Conservation (phyloP, 2,329 filamentous ascomycete genomes). For the Herpotrichia juniperi region DNA sequence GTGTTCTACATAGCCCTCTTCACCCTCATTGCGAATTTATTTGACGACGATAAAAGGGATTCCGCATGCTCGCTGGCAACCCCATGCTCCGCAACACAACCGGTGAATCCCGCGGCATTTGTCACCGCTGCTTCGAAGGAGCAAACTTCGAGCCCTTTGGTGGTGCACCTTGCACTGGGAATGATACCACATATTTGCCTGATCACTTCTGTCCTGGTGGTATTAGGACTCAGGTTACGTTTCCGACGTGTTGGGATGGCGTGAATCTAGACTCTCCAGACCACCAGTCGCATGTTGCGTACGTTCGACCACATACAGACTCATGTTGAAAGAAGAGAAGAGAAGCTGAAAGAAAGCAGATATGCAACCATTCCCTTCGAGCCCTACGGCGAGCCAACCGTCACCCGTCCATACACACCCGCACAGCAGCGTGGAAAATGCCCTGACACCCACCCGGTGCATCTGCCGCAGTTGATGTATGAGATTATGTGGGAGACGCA, state of each 20-base stretch:
- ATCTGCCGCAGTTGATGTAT: slow-evolving; percentile 54
- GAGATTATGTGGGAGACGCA: slow-evolving; percentile 55
- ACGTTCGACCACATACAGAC: too few species aligned
- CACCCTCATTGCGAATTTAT: slow-evolving; percentile 29
- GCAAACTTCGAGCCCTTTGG: slow-evolving; percentile 45
- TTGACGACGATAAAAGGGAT: slow-evolving; percentile 13
- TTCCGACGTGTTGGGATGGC: slow-evolving; percentile 60
- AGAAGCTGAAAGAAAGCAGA: too few species aligned
- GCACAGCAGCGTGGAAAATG: slow-evolving; percentile 44
- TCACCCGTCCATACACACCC: slow-evolving; percentile 25
- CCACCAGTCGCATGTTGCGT: slow-evolving; percentile 60
- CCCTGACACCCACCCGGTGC: slow-evolving; percentile 50
- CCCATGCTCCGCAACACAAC: slow-evolving; percentile 24
- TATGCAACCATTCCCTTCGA: slow-evolving; percentile 35
- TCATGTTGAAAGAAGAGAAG: too few species aligned
- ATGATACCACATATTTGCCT: slow-evolving; percentile 46
- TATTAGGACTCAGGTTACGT: slow-evolving; percentile 54
- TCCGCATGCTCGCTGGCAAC: slow-evolving; percentile 37
- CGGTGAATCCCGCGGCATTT: slow-evolving; percentile 39
- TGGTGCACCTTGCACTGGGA: slow-evolving; percentile 48
- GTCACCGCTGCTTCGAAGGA: slow-evolving; percentile 51
- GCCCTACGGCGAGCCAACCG: slow-evolving; percentile 26
- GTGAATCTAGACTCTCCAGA: slow-evolving; percentile 58
- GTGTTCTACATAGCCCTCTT: slow-evolving; percentile 2
- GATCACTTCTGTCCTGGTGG: slow-evolving; percentile 50